These are phyloP conservation scores for Psilocybe sp. DNA, from an alignment of 768 basidiomycete species.

Conservation along the genomic window DNA sequence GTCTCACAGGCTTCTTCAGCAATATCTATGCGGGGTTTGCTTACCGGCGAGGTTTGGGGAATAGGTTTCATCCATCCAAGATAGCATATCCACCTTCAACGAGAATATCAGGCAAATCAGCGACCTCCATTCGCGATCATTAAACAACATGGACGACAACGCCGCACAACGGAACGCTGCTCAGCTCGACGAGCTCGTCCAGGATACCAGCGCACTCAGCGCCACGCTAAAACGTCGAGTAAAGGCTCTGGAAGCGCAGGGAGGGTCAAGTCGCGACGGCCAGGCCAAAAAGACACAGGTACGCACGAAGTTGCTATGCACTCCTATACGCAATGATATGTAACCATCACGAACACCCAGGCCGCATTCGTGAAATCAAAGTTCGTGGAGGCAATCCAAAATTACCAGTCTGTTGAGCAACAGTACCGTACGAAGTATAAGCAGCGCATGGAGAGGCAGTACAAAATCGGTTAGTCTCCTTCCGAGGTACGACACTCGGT, in stretches of 20 bases:
- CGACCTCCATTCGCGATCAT: slow-evolving; percentile 70
- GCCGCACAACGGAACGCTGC: slow-evolving; percentile 57
- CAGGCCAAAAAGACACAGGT: slow-evolving; percentile 81
- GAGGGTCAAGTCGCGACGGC: slow-evolving; percentile 63
- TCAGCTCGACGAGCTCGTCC: slow-evolving; percentile 66
- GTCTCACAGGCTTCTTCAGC: neutral
- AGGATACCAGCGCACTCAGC: slow-evolving; percentile 70
- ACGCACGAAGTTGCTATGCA: slow-evolving; percentile 5
- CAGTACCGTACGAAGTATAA: slow-evolving; percentile 77
- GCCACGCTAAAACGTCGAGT: slow-evolving; percentile 68
- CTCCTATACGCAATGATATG: neutral
- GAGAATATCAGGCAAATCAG: slow-evolving; percentile 66
- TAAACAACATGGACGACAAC: slow-evolving; percentile 74
- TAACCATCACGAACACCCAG: slow-evolving; percentile 26
- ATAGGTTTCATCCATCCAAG: slow-evolving; percentile 77
- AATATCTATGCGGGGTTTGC: neutral
- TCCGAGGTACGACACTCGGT: neutral
- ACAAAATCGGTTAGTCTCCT: slow-evolving; percentile 67
- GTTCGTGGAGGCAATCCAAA: slow-evolving; percentile 84
- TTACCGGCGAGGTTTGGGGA: neutral
- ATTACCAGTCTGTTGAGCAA: slow-evolving; percentile 80
- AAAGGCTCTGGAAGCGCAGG: slow-evolving; percentile 66
- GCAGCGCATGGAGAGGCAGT: slow-evolving; percentile 81
- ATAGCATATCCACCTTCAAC: slow-evolving; percentile 63
- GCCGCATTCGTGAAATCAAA: slow-evolving; percentile 66